Evolutionary conservation across 192 early-diverging fungal genomes (phyloP), one percentile per base, ranked within the genome.

Genomic region (Umbelopsis isabellina): DNA sequence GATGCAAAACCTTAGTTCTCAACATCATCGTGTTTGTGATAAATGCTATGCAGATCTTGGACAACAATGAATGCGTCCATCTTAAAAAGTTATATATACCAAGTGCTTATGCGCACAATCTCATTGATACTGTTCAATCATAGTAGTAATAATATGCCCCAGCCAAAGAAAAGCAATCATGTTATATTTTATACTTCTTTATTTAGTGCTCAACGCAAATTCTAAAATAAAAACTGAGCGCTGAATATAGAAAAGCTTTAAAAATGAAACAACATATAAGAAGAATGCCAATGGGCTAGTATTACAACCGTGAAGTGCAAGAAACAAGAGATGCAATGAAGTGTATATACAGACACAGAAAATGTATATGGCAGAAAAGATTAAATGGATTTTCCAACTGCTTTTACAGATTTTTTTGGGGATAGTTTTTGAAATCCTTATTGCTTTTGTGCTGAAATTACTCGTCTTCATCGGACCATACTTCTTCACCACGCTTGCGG

Each of bases 401-500:
- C 11, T 10, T 33, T 61, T 61, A 16, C 33, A 15, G 25, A 37
- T 16, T 35, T 61, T 61, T 16, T 61, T 61, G 27, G 13, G 2
- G 18, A 41, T 41, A 5, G 10, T 41, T 41, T 41, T 41, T 30
- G 27, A 41, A 41, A 41, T 41, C 37, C 37, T 41, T 41, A 41
- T 41, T 41, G 37, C 37, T 41, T 30, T 30, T 41, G 37, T 41
- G 6, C 37, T 41, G 37, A 41, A 9, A 27, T 53, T 53, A 53
- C 27, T 82, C 80, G 67, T 82, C 80, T 68, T 82, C 80, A 71
- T 77, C 77, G 48, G 74, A 73, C 49, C 72, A 78, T 46, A 80
- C 84, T 73, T 86, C 84, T 77, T 86, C 84, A 70, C 84, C 84
- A 68, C 84, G 84, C 75, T 86, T 86, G 64, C 83, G 79, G 61